A percentile compares a stretch with the other conserved stretches of the same genome.
These are phyloP conservation scores for Penicillium simplicissimum DNA, from an alignment of 495 filamentous ascomycete genomes.

Conservation along the genomic window DNA sequence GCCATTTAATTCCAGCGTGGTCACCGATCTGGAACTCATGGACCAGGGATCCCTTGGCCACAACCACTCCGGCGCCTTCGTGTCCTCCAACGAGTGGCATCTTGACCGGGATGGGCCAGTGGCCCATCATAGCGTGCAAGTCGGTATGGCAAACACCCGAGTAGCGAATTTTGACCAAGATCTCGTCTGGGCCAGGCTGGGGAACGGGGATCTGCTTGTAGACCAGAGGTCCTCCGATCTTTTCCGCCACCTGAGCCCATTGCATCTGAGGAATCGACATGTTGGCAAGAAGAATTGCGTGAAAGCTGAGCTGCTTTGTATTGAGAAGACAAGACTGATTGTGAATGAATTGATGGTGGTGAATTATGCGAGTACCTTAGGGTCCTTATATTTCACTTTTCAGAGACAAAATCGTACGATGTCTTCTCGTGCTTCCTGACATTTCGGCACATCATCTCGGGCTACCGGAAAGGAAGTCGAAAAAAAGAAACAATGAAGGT, in stretches of 20 bases:
- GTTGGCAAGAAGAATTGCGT: slow-evolving; percentile 36
- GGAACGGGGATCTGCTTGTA: slow-evolving; percentile 84
- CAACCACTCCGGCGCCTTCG: slow-evolving; percentile 85
- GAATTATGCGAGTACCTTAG: not conserved
- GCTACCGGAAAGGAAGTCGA: not conserved
- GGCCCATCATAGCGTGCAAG: slow-evolving; percentile 80
- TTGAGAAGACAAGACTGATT: not conserved
- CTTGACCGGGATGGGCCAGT: slow-evolving; percentile 82
- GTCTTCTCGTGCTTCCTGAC: not conserved
- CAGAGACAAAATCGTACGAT: not conserved
- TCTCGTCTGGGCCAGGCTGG: slow-evolving; percentile 79
- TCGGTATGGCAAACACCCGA: slow-evolving; percentile 93
- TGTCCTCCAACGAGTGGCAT: slow-evolving; percentile 90
- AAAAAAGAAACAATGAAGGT: not conserved
- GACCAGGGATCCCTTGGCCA: slow-evolving; percentile 73
- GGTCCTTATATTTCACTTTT: not conserved
- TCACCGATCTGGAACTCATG: slow-evolving; percentile 76
- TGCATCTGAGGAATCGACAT: slow-evolving; percentile 52
- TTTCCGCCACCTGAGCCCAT: slow-evolving; percentile 84
- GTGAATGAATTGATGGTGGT: not conserved
- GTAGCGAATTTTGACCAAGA: slow-evolving; percentile 89
- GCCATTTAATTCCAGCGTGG: slow-evolving; percentile 85
- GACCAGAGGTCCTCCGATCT: slow-evolving; percentile 67
- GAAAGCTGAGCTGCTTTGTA: not conserved
- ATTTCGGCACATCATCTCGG: slow-evolving; percentile 5